Base-by-base conservation (phyloP, 345 rosid species). In the Erodium maritimum region DNA sequence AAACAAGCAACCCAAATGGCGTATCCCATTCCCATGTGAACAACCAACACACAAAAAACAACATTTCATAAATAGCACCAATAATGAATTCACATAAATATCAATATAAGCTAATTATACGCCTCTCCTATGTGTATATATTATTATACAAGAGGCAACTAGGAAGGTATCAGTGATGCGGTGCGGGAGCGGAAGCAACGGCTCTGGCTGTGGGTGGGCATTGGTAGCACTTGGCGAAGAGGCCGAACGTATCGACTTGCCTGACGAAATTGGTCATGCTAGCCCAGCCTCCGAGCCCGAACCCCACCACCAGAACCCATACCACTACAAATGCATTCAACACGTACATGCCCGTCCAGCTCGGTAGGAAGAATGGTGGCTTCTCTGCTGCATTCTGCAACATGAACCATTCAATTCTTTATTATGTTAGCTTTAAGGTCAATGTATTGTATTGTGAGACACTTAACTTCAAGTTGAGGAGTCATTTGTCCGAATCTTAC, bases 201-300 rank as follows among this genome's bases (percentile, higher is more conserved):
- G n/a, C n/a, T n/a, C n/a, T n/a, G n/a, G n/a, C n/a, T n/a, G n/a
- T 12, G 46, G 75, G 69, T 5, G 86, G 80, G 66, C 96, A 88
- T 54, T 85, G 96, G 75, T 88, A 88, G 71, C 96, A 88, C 75
- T 85, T 85, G n/a, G 90, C 90, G 56, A 85, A 85, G 24, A 88
- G 93, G 0, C 93, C 93, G 19, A 88, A 88, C n/a, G 86, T 83
- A 67, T 85, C 82, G 14, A 88, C 88, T 52, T 88, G 93, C 55
- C 46, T 77, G 67, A 88, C 74, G 76, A 88, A 88, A 58, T 89
- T 84, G 63, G 78, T 60, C 79, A 89, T 55, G 66, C 96, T 89
- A 6, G 91, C 96, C 96, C 96, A 89, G 19, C 95, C 96, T 23
- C 91, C 96, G 56, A 86, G 67, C 42, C 91, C 91, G 23, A 89